Percentiles rank a stretch among this genome's conserved stretches.
Conservation (phyloP, 2,329 filamentous ascomycete genomes). For the Ophiostoma quercus region DNA sequence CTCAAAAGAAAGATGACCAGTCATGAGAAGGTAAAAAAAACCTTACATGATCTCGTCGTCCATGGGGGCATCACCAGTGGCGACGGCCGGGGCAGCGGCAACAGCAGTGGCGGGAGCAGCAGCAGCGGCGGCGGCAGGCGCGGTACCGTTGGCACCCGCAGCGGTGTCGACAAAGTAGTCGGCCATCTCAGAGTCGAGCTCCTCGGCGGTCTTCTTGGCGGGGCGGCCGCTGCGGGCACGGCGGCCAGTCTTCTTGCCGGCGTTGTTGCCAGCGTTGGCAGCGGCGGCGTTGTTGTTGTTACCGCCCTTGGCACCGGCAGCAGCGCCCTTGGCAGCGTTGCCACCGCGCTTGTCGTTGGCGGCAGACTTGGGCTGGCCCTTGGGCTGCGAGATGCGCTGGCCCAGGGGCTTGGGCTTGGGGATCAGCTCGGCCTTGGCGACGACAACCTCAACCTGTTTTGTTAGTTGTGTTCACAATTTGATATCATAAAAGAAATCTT, state of each 20-base stretch:
- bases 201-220: constrained; percentile 84
- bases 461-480: too few relatives aligned
- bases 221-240: constrained; percentile 58
- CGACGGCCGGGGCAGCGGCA: constrained; percentile 41
- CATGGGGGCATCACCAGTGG: constrained; percentile 56
- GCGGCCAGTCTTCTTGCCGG: constrained; percentile 44
- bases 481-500: constrained; percentile 30
- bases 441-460: constrained; percentile 77
- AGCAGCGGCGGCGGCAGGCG: constrained; percentile 37
- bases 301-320: constrained; percentile 41
- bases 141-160: constrained; percentile 36
- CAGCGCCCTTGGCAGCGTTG: constrained; percentile 34
- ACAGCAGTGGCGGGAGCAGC: constrained; percentile 34
- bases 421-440: constrained; percentile 66
- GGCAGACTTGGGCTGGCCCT: constrained; percentile 76
- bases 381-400: constrained; percentile 69
- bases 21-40: background rate
- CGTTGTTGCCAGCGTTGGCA: constrained; percentile 36
- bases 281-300: constrained; percentile 24
- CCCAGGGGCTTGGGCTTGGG: constrained; percentile 65
- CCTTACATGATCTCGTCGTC: constrained; percentile 57
- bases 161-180: constrained; percentile 73
- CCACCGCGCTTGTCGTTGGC: constrained; percentile 58
- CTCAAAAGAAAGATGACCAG: background rate
- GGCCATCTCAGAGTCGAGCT: constrained; percentile 95